These are phyloP conservation scores for Nicotiana undulata DNA, from an alignment of 257 asterid species.

Conservation along the genomic window DNA sequence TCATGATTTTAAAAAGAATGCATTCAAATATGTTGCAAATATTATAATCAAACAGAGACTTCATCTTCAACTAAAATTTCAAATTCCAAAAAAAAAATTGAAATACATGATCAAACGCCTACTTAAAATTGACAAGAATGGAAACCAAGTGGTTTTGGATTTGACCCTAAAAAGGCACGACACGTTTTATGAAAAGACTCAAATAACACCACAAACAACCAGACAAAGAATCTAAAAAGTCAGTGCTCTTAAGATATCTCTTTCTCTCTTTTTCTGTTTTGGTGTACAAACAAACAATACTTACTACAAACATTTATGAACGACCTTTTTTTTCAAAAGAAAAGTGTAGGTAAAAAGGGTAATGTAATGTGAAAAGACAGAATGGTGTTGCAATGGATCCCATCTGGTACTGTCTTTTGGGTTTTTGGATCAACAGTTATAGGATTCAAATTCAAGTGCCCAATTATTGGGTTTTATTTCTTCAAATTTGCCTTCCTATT, in stretches of 20 bases:
- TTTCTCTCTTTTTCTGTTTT: background rate
- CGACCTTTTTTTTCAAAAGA: background rate
- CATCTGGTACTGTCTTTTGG: background rate
- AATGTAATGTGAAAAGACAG: background rate
- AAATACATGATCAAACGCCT: too few species aligned
- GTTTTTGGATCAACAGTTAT: background rate
- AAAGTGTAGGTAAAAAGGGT: background rate
- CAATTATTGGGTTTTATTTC: background rate
- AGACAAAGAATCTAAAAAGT: constrained; percentile 16
- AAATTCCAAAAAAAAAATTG: too few species aligned
- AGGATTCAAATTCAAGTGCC: background rate
- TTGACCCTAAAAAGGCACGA: constrained; percentile 43
- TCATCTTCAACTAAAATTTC: too few species aligned
- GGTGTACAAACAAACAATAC: background rate
- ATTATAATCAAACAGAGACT: too few species aligned
- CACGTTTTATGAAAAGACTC: constrained; percentile 43
- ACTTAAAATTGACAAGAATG: constrained; percentile 31
- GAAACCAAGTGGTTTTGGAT: background rate
- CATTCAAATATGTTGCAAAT: too few species aligned
- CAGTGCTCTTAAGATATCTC: constrained; percentile 8
- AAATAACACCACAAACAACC: constrained; percentile 13
- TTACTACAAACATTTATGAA: background rate
- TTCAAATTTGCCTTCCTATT: background rate
- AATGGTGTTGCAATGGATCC: constrained; percentile 1
- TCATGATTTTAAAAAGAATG: too few species aligned